Percentiles rank a stretch among this genome's conserved stretches.
phyloP scores from a whole-genome alignment of 495 filamentous ascomycete species.

The Lasiosphaeriaceae sp. region DNA sequence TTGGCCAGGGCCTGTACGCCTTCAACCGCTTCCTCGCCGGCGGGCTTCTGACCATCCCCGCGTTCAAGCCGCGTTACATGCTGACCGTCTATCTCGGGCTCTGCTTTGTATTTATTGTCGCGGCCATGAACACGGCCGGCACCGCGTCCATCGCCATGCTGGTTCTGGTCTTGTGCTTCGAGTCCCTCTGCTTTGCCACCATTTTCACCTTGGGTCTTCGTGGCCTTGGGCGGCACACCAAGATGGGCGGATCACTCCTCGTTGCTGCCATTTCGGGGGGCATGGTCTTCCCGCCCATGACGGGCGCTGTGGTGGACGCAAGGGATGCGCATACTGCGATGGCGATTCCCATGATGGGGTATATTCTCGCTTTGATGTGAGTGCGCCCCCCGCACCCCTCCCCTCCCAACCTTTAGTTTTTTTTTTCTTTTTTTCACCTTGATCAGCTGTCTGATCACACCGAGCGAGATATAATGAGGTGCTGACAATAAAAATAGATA shows the following conservation, averaged over 20 bases:
- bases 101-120: conserved; percentile 56
- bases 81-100: conserved; percentile 44
- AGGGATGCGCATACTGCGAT: conserved; percentile 34
- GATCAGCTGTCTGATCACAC: too few species aligned
- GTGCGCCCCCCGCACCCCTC: conserved; percentile 2
- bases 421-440: not conserved
- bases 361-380: conserved; percentile 39
- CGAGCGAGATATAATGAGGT: too few species aligned
- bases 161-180: conserved; percentile 63
- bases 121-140: conserved; percentile 50
- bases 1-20: conserved; percentile 63
- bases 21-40: conserved; percentile 61
- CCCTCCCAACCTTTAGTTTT: not conserved
- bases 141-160: conserved; percentile 55
- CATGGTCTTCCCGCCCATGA: conserved; percentile 60
- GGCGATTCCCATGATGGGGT: conserved; percentile 43
- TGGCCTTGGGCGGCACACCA: conserved; percentile 65
- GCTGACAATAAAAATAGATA: conserved; percentile 46
- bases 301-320: conserved; percentile 52
- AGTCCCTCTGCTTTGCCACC: conserved; percentile 64
- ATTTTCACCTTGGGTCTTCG: conserved; percentile 66
- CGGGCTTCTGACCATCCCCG: conserved; percentile 42
- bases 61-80: conserved; percentile 50
- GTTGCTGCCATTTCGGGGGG: conserved; percentile 63
- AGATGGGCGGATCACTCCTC: conserved; percentile 59